Base-by-base conservation (phyloP, 108 stramenopile species). In the Nannochloropsis salina region DNA sequence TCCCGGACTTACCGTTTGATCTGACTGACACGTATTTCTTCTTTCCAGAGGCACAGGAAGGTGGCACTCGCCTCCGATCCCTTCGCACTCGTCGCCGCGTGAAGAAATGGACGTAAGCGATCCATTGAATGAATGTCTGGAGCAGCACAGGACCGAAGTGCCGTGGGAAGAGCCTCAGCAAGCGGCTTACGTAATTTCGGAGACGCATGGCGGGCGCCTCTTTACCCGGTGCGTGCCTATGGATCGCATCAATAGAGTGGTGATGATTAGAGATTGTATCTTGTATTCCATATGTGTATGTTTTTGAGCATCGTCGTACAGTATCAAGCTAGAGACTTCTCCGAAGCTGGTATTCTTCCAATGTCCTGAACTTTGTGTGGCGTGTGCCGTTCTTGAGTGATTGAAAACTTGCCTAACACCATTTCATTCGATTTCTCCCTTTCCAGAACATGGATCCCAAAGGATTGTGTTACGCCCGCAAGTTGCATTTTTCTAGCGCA, bases 401-500 rank as follows among this genome's bases (percentile, higher is more conserved):
- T 31, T 31, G n/a, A 8, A 4, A 1, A n/a, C 61, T 6, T n/a
- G 61, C 61, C 20, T n/a, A 74, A 0, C 8, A 74, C 61, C 61
- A 1, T 74, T n/a, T 74, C 61, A 15, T n/a, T 74, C 61, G 3
- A 6, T 2, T 6, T 0, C 61, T 74, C 61, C 61, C 61, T 4
- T 74, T n/a, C 61, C 61, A 74, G 4, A 74, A n/a, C 61, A 15
- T 74, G 61, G 61, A 74, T 74, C n/a, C 61, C 61, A 15, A 74
- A 74, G 8, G 61, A 74, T 6, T n/a, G 61, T 74, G 61, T 74
- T 1, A 74, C 4, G 6, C 61, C 61, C 61, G 61, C 61, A n/a
- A n/a, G 20, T n/a, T 74, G 61, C 61, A 74, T 74, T n/a, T 74
- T 74, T n/a, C n/a, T 74, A n/a, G 61, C n/a, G 6, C 61, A 74